phyloP scores from a whole-genome alignment of 257 asterid genomes.

The Ajuga chamaepitys region DNA sequence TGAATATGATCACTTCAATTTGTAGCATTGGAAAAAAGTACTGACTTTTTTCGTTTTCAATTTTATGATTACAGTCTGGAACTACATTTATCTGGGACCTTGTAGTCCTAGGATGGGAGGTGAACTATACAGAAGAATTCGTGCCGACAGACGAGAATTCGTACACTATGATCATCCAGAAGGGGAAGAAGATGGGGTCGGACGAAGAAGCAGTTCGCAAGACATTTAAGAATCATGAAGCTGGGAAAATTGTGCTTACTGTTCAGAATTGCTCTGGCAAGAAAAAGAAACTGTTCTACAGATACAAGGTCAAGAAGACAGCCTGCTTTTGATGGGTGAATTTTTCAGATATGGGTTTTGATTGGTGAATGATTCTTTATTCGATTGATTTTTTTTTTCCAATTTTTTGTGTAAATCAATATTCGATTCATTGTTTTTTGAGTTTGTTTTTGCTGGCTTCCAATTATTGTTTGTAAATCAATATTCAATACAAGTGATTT shows the following conservation, averaged over 20 bases:
- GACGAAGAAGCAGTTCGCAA: conserved; percentile 41
- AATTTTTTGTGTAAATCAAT: not conserved
- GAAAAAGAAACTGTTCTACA: conserved; percentile 62
- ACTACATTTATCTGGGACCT: conserved; percentile 66
- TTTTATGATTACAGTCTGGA: conserved; percentile 38
- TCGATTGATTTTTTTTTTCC: conserved; percentile 20
- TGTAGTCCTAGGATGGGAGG: conserved; percentile 58
- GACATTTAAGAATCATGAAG: conserved; percentile 61
- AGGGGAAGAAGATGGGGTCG: conserved; percentile 48
- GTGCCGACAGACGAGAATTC: conserved; percentile 58
- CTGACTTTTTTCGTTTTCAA: not conserved
- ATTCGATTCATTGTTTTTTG: not conserved
- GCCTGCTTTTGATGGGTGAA: conserved; percentile 27
- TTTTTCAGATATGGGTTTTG: not conserved
- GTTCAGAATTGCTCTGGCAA: conserved; percentile 53
- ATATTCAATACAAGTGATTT: no score
- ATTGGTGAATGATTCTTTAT: conserved; percentile 20
- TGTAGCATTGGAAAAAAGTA: no score
- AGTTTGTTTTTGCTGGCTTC: no score
- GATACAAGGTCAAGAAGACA: conserved; percentile 50
- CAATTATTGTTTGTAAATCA: no score
- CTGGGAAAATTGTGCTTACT: conserved; percentile 56
- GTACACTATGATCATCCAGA: conserved; percentile 61
- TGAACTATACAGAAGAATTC: conserved; percentile 65
- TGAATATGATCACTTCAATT: not conserved